A percentile compares a stretch with the other conserved stretches of the same genome.
Evolutionary conservation across 176 grass and related monocot species (phyloP).

Genomic region (Sorghum bicolor): DNA sequence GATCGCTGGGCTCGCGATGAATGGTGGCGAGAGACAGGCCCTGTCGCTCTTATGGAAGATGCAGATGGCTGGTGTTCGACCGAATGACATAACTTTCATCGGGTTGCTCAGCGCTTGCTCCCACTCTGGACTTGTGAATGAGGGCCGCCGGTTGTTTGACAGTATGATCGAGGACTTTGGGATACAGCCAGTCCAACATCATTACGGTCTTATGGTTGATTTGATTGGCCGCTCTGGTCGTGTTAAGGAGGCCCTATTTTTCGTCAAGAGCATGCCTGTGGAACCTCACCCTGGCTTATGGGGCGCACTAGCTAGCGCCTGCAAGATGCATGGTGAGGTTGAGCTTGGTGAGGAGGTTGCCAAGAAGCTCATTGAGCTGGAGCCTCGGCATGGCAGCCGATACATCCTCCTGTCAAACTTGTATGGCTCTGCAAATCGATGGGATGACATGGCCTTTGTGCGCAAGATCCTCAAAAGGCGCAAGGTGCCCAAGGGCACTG

Average conservation of each 20-base stretch:
- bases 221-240: slow-evolving; percentile 55
- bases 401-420: slow-evolving; percentile 68
- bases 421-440: slow-evolving; percentile 49
- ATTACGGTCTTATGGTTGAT: slow-evolving; percentile 76
- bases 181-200: slow-evolving; percentile 41
- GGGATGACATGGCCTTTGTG: slow-evolving; percentile 59
- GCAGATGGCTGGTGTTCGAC: slow-evolving; percentile 43
- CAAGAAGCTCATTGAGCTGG: slow-evolving; percentile 58
- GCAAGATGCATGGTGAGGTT: slow-evolving; percentile 62
- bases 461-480: slow-evolving; percentile 47
- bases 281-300: slow-evolving; percentile 59
- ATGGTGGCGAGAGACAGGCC: slow-evolving; percentile 42
- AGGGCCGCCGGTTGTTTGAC: slow-evolving; percentile 52
- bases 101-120: slow-evolving; percentile 59
- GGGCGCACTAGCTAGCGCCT: slow-evolving; percentile 70
- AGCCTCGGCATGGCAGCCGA: slow-evolving; percentile 56
- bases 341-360: slow-evolving; percentile 64
- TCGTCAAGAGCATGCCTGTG: slow-evolving; percentile 57
- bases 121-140: slow-evolving; percentile 56
- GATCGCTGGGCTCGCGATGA: slow-evolving; percentile 67
- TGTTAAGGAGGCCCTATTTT: slow-evolving; percentile 54
- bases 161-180: slow-evolving; percentile 42
- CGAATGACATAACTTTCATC: slow-evolving; percentile 62
- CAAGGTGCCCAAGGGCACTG: slow-evolving; percentile 52
- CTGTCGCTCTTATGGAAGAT: slow-evolving; percentile 74